Base-by-base conservation (phyloP, 176 grass and related monocot genomes). In the Zoysia pacifica region DNA sequence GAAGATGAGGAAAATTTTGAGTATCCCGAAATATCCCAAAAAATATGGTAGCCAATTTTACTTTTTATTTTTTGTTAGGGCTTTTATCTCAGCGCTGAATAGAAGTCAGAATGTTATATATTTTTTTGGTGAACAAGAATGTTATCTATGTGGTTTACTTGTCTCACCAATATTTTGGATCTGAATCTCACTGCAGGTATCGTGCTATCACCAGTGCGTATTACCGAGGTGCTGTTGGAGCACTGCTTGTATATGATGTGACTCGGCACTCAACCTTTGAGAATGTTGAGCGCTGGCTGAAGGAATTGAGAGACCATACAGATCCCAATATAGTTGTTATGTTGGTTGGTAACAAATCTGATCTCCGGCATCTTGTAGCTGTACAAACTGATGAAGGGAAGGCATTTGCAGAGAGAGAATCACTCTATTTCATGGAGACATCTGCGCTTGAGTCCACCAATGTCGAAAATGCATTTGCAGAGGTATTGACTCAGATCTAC, bases 181-280 rank as follows among this genome's bases (percentile, higher is more conserved):
- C 62, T 67, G 19, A 77, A 85, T 70, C 40, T 76, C 66, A 63
- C 0, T 70, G 74, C 86, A 97, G 94, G 61, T 97, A 97, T 18
- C 91, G 94, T 74, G 91, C 94, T 76, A 97, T 97, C 16, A 97
- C 94, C 18, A 97, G 94, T 77, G 94, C 94, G 72, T 97, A 97
- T 80, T 97, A 93, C 70, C 77, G 94, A 39, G 94, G 94, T 77
- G 91, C 94, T 62, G 94, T 97, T 28, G 94, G 94, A 61, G 91
- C 94, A 0, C 82, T 97, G 70, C 94, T 97, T 14, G 69, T 93
- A 9, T 97, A 97, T 46, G 94, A 97, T 47, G 91, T 97, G 70
- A 97, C 94, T 53, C 88, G 91, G 15, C 90, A 86, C 61, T 66
- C 88, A 5, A 97, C 94, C 11, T 97, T 91, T 63, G 91, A 97